Evolutionary conservation across 208 protist genomes (phyloP).

Genomic region (Phytomonas sp.): DNA sequence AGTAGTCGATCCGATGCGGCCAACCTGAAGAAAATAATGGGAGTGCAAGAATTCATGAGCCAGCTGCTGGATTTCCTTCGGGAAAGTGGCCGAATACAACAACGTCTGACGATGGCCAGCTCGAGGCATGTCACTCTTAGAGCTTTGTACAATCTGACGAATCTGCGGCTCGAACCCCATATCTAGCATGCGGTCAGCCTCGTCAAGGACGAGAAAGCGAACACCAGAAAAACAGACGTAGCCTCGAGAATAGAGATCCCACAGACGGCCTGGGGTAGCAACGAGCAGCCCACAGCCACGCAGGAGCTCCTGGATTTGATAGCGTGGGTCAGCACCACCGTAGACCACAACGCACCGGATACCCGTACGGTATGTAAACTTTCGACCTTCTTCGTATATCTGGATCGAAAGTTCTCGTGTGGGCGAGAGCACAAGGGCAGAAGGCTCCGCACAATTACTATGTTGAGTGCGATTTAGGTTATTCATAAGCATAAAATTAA

Average conservation of each 20-base stretch:
- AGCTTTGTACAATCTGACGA: conserved; percentile 95
- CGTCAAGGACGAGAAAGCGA: conserved; percentile 95
- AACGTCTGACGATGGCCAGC: conserved; percentile 97
- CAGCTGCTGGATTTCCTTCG: conserved; percentile 96
- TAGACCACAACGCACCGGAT: conserved; percentile 95
- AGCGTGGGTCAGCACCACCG: conserved; percentile 93
- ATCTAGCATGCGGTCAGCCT: conserved; percentile 99
- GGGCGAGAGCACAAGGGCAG: conserved; percentile 93
- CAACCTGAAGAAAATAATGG: conserved; percentile 97
- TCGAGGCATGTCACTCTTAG: conserved; percentile 91
- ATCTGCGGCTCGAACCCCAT: conserved; percentile 99
- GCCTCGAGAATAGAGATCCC: conserved; percentile 79
- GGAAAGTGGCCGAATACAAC: conserved; percentile 99
- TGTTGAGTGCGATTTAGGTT: conserved; percentile 38
- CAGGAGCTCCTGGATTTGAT: conserved; percentile 95
- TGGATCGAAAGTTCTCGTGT: conserved; percentile 97
- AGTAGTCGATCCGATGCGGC: conserved; percentile 96
- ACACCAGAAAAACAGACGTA: conserved; percentile 84
- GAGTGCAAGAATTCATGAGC: conserved; percentile 95
- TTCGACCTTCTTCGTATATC: conserved; percentile 95
- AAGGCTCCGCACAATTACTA: conserved; percentile 74
- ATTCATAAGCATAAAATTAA: conserved; percentile 86
- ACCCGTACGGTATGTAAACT: conserved; percentile 94
- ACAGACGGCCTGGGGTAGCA: conserved; percentile 88
- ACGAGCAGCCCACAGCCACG: conserved; percentile 93